Conservation (phyloP, 2,329 filamentous ascomycete species). For the Domatiomyces catenatus region DNA sequence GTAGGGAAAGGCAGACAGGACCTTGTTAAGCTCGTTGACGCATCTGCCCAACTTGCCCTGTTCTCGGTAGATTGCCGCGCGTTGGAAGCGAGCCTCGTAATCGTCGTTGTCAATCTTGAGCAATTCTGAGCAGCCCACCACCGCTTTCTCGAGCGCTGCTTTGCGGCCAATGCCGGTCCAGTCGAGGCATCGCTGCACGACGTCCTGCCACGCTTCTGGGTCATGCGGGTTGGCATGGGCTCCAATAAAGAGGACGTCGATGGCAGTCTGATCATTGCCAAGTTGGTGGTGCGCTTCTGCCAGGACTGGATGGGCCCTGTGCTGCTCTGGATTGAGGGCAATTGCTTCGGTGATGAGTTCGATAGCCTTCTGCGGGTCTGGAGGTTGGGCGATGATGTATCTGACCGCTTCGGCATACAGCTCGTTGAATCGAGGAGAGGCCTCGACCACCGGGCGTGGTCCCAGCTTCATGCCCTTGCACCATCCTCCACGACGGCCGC, state of each 20-base stretch:
- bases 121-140: conserved; percentile 40
- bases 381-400: not conserved
- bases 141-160: conserved; percentile 31
- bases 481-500: conserved; percentile 20
- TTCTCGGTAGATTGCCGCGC: conserved; percentile 41
- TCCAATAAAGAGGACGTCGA: conserved; percentile 42
- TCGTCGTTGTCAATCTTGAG: conserved; percentile 38
- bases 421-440: conserved; percentile 34
- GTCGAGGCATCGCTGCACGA: conserved; percentile 40
- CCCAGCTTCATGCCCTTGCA: conserved; percentile 32
- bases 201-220: conserved; percentile 40
- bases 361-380: conserved; percentile 22
- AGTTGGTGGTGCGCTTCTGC: conserved; percentile 43
- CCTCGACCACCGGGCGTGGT: conserved; percentile 31
- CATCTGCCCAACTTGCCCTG: conserved; percentile 32
- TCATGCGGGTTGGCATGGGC: conserved; percentile 42
- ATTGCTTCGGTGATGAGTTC: conserved; percentile 34
- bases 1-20: conserved; percentile 39
- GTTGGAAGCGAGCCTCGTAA: conserved; percentile 38
- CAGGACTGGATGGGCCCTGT: conserved; percentile 43
- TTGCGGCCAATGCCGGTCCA: conserved; percentile 28
- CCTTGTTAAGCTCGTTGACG: conserved; percentile 36
- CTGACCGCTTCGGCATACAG: conserved; percentile 33
- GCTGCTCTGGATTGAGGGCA: conserved; percentile 46
- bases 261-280: conserved; percentile 40